Percentiles rank a stretch among this genome's conserved stretches.
Conservation (phyloP, 345 rosid species). For the Hibiscus trionum region DNA sequence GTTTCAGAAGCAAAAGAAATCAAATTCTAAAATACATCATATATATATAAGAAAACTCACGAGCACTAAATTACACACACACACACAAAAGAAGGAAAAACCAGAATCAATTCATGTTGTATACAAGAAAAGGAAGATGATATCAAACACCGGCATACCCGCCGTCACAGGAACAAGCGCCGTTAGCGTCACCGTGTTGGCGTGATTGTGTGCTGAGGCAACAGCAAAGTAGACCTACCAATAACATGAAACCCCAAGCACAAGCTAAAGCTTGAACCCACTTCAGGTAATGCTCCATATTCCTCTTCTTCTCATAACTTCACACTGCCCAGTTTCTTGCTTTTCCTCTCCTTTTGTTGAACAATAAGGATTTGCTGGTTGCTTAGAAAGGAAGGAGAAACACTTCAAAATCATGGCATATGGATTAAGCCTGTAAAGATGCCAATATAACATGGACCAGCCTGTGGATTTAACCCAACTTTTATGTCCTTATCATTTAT, state of each 20-base stretch:
- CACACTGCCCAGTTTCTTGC: neutral
- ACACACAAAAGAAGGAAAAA: neutral
- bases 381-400: neutral
- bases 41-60: neutral
- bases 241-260: constrained; percentile 59
- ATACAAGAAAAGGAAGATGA: neutral
- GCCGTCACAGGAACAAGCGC: constrained; percentile 46
- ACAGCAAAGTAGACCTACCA: constrained; percentile 53
- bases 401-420: neutral
- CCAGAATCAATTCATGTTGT: neutral
- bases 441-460: neutral
- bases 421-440: neutral
- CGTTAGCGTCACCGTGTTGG: constrained; percentile 26
- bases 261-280: constrained; percentile 61
- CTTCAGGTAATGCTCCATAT: constrained; percentile 47
- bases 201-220: constrained; percentile 58
- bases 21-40: neutral
- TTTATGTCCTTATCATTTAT: neutral
- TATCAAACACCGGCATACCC: constrained; percentile 37
- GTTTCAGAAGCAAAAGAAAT: neutral
- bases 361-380: neutral
- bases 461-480: neutral
- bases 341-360: neutral
- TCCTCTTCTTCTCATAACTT: neutral
- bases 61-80: neutral